Conservation (phyloP, 305 asterid species). For the Withania somnifera region DNA sequence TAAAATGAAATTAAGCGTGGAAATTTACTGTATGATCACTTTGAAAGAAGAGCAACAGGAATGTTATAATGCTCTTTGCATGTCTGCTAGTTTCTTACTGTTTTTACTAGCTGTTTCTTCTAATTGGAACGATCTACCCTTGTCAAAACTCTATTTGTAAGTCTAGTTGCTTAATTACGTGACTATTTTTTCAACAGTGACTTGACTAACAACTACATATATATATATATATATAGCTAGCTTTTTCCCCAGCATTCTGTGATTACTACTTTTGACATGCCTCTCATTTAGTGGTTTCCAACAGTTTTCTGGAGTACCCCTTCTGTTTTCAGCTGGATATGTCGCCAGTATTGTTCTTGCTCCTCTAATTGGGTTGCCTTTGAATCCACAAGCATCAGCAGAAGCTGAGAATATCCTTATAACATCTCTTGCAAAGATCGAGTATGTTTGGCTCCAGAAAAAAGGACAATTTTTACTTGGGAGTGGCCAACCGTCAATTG, state of each 20-base stretch:
- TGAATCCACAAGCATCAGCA: no score
- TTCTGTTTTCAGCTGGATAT: slow-evolving; percentile 34
- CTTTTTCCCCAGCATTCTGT: neutral
- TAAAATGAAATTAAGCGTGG: neutral
- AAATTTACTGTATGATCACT: neutral
- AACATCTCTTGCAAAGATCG: no score
- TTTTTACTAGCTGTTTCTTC: neutral
- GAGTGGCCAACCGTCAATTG: no score
- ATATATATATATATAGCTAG: no score
- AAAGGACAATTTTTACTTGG: no score
- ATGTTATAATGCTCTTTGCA: neutral
- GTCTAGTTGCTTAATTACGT: neutral
- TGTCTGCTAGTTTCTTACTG: neutral
- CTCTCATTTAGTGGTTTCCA: neutral
- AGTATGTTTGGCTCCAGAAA: no score
- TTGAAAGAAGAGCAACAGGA: neutral
- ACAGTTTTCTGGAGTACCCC: neutral
- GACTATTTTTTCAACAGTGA: neutral
- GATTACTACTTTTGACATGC: neutral
- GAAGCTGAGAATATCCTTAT: no score
- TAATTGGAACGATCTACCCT: neutral
- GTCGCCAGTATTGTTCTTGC: slow-evolving; percentile 34
- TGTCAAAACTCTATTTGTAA: neutral
- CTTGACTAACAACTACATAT: neutral
- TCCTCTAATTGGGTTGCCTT: slow-evolving; percentile 24